Base-by-base conservation (phyloP, 176 grass and related monocot genomes). In the Oropetium thomaeum region DNA sequence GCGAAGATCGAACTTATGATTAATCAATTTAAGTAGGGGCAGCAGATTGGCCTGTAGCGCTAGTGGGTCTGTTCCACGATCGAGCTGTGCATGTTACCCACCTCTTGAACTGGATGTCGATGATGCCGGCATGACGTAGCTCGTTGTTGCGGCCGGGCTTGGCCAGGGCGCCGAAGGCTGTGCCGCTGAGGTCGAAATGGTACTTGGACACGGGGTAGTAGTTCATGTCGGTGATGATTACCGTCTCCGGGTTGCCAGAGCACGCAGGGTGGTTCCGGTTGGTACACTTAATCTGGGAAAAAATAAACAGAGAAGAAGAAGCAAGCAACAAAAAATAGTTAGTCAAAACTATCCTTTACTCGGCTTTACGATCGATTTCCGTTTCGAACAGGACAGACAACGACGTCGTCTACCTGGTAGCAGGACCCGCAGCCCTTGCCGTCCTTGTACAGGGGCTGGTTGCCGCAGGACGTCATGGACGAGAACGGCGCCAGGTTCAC, bases 131-230 rank as follows among this genome's bases (percentile, higher is more conserved):
- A 41, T 81, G 84, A 60, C 84, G 88, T 60, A 90, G 88, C 84
- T 76, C 14, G 25, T 90, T 60, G 75, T 30, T 82, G 22, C 5
- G 67, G 42, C 88, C 88, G 3, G 70, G 65, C 71, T 67, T 53
- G 5, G 88, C 76, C 84, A 90, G 62, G 52, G 80, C 78, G 8
- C 88, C 88, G 76, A 90, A 90, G n/a, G 84, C 67, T 22, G 84
- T 87, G 57, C 88, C 88, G 66, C 88, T 90, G 32, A 90, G 84
- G 71, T 90, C 88, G 52, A 90, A 90, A 30, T 90, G 88, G 60
- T 71, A 84, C 71, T 51, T 83, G 68, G 86, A 15, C 0, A 88
- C 86, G 0, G 80, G 75, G 75, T 47, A 87, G 85, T 87, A 87
- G 85, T 87, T 87, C 85, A 87, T 86, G 84, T 91, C 89, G 1